phyloP scores from a whole-genome alignment of 1,284 basidiomycete genomes.

The Cystobasidium sp. region DNA sequence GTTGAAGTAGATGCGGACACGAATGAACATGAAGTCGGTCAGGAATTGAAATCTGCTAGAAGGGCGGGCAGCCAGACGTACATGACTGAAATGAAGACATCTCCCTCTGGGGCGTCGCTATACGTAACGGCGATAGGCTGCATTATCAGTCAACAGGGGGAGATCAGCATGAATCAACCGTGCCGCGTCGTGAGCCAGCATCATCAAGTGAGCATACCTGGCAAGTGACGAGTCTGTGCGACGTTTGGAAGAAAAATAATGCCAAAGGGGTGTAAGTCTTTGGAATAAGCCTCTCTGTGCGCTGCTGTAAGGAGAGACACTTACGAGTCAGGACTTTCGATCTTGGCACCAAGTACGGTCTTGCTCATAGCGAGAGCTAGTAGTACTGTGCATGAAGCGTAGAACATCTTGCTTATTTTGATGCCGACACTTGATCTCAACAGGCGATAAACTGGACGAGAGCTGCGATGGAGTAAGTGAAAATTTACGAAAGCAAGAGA shows the following conservation, averaged over 20 bases:
- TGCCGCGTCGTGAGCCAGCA: background rate
- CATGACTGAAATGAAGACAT: constrained; percentile 29
- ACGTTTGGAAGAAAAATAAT: background rate
- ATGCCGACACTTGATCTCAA: too few species aligned
- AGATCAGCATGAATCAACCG: background rate
- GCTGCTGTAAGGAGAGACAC: background rate
- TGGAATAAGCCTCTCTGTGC: background rate
- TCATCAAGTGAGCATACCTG: background rate
- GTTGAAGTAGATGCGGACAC: too few species aligned
- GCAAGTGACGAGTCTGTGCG: constrained; percentile 7
- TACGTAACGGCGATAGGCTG: constrained; percentile 27
- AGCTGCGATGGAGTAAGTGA: too few species aligned
- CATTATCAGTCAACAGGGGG: background rate
- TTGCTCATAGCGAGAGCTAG: background rate
- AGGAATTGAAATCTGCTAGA: background rate
- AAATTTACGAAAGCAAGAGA: too few species aligned
- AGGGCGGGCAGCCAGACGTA: background rate
- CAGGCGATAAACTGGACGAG: too few species aligned
- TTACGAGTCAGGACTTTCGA: constrained; percentile 27
- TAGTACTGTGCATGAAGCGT: background rate
- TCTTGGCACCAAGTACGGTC: background rate
- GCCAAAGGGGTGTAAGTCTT: background rate
- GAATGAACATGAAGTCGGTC: background rate
- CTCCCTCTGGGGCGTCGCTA: constrained; percentile 16
- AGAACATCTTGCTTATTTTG: background rate